phyloP scores from a whole-genome alignment of 2,329 filamentous ascomycete genomes.

The Talaromyces funiculosus region DNA sequence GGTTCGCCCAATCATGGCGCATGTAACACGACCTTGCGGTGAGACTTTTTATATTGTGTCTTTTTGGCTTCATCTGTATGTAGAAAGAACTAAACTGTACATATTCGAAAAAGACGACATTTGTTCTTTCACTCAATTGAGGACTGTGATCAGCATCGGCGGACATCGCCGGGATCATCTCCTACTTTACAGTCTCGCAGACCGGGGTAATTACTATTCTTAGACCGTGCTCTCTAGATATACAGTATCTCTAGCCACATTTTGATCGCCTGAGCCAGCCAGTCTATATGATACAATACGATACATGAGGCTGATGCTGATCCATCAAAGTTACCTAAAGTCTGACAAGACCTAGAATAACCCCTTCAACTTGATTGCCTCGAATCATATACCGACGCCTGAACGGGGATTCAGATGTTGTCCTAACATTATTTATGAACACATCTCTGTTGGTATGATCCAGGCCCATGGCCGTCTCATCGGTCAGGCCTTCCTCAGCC shows the following conservation, averaged over 20 bases:
- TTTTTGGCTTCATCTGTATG: background rate
- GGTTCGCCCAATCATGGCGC: background rate
- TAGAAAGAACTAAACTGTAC: background rate
- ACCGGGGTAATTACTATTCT: background rate
- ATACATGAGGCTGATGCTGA: background rate
- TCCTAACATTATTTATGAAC: no score
- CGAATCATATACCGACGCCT: background rate
- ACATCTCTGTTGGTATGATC: no score
- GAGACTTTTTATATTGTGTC: background rate
- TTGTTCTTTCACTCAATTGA: no score
- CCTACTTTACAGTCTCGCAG: background rate
- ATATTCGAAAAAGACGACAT: background rate
- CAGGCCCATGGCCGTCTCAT: background rate
- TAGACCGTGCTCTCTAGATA: background rate
- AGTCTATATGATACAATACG: background rate
- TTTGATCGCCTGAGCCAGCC: no score
- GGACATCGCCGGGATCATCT: conserved; percentile 7
- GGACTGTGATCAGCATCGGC: background rate
- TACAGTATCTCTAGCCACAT: background rate
- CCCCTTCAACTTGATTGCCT: background rate
- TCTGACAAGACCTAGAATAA: background rate
- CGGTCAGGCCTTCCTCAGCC: background rate
- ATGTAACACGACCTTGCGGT: background rate
- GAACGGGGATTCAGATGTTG: no score
- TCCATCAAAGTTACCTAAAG: background rate